Base-by-base conservation (phyloP, 768 basidiomycete species). In the Pilatotrama ljubarskyi region DNA sequence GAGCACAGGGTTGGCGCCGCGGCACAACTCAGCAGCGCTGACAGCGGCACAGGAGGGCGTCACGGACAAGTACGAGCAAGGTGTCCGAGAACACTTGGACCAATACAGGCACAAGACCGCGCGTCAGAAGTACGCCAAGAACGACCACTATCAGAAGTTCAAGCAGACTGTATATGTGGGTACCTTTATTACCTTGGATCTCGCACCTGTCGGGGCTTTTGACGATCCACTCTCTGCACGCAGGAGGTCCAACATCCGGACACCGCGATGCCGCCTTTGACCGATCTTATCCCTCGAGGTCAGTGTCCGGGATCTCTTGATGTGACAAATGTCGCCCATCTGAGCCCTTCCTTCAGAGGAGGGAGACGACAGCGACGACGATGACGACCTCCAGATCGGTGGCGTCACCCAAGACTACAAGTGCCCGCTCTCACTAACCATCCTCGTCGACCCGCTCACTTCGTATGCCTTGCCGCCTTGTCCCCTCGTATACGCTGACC, bases 331-430 rank as follows among this genome's bases (percentile, higher is more conserved):
- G 13, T 43, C 8, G n/a, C 17, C 1, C 36, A 15, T 5, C 15
- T 29, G 26, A 42, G 6, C 38, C 22, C 22, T 2, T 7, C 46
- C 14, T 54, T n/a, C 71, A 94, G 93, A 94, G 82, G 79, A 83
- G 41, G 91, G 85, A 10, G 92, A 93, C 62, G 85, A 82, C 29
- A 91, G 88, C 54, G 91, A 91, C 58, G 86, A 87, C 51, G 95
- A 95, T 32, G 91, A 94, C 52, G 95, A 97, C 13, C 73, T 98
- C 32, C 89, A 94, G 73, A 78, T 96, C 50, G 95, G 95, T 52
- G 94, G 93, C 24, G 81, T 87, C 26, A 89, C 86, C 6, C 90
- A 91, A 68, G 87, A 86, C 66, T 93, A 87, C 78, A 88, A 84
- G 55, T 96, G 94, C 65, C 95, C 94, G 2, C 76, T 98, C 50